Evolutionary conservation across 805 yeast genomes (phyloP).

Genomic region (Cyberlindnera subsufficiens): DNA sequence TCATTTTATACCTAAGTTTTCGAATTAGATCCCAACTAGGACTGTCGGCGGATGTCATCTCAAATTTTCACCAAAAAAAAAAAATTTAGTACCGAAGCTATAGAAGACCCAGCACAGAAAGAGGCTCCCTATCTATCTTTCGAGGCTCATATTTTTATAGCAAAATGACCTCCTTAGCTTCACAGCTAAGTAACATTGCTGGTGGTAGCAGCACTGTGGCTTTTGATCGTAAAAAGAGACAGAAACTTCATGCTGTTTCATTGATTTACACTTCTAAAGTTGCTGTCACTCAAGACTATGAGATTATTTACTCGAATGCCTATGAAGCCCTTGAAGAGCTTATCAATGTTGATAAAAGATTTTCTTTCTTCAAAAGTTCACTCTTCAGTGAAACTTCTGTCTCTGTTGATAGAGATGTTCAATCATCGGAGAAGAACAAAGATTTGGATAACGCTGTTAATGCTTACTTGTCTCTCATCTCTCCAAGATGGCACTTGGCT

Average conservation of each 20-base stretch:
- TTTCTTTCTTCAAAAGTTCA: constrained; percentile 60
- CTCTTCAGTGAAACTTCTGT: constrained; percentile 82
- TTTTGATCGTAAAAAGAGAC: constrained; percentile 79
- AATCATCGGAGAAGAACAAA: constrained; percentile 69
- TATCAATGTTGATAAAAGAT: constrained; percentile 66
- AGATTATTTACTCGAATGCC: constrained; percentile 65
- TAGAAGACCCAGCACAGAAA: no score
- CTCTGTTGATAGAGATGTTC: constrained; percentile 74
- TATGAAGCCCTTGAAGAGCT: constrained; percentile 73
- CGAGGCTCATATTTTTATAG: neutral
- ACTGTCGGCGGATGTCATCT: constrained; percentile 5
- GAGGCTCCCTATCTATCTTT: no score
- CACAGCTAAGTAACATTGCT: constrained; percentile 72
- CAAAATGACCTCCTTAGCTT: constrained; percentile 59
- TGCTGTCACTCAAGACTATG: constrained; percentile 94
- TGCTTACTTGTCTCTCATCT: constrained; percentile 64
- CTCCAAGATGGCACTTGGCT: constrained; percentile 70
- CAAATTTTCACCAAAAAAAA: constrained; percentile 2
- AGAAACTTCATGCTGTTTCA: constrained; percentile 84
- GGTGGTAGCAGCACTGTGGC: constrained; percentile 64
- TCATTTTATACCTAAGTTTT: no score
- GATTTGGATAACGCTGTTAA: constrained; percentile 70
- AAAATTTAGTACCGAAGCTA: no score
- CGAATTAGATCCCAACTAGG: constrained; percentile 1
- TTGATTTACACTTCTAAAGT: constrained; percentile 77